phyloP scores from a whole-genome alignment of 1,284 basidiomycete genomes.

The Pyrrhoderma lamaoense region DNA sequence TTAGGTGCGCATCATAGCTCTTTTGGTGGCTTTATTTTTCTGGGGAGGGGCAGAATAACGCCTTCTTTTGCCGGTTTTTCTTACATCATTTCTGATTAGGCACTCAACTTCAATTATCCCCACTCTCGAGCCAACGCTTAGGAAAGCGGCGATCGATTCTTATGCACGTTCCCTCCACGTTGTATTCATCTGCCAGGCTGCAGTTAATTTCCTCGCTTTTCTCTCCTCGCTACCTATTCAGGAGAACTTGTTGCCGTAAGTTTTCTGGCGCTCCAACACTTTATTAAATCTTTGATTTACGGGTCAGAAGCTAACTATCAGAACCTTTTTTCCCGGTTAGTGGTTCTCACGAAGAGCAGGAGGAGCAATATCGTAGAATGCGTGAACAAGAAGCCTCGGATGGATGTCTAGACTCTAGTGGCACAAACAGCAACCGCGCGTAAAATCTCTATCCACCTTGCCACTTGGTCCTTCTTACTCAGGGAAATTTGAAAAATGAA shows the following conservation, averaged over 20 bases:
- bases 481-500: too few relatives aligned
- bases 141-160: conserved; percentile 67
- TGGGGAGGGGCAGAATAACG: too few relatives aligned
- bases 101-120: conserved; percentile 80
- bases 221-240: conserved; percentile 65
- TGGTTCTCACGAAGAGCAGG: conserved; percentile 56
- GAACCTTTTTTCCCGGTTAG: too few relatives aligned
- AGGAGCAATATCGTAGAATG: conserved; percentile 41
- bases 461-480: too few relatives aligned
- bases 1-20: conserved; percentile 41
- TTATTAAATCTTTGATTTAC: too few relatives aligned
- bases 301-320: too few relatives aligned
- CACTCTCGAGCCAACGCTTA: conserved; percentile 52
- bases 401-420: conserved; percentile 14
- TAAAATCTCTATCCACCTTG: not conserved
- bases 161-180: conserved; percentile 79
- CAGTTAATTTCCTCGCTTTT: conserved; percentile 55
- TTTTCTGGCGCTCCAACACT: conserved; percentile 18
- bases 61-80: not conserved
- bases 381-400: conserved; percentile 21
- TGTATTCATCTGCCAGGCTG: conserved; percentile 78
- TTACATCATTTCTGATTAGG: conserved; percentile 32
- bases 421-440: not conserved
- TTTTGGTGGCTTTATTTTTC: not conserved
- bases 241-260: conserved; percentile 68